These are phyloP conservation scores for Penicillium daleae DNA, from an alignment of 495 filamentous ascomycete genomes.

Conservation along the genomic window DNA sequence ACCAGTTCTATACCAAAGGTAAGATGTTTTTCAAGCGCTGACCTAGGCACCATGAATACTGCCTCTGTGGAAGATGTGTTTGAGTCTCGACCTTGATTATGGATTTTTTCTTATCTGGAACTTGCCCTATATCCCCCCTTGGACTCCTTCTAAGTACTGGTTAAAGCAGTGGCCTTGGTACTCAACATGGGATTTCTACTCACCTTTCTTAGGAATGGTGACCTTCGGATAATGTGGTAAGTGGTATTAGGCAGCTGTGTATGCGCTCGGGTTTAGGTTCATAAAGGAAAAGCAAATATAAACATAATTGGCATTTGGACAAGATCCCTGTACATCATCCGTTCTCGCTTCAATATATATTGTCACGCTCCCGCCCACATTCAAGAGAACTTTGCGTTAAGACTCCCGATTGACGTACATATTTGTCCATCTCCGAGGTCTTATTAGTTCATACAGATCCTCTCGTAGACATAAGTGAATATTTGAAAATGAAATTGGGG, in stretches of 20 bases:
- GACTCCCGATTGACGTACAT: background rate
- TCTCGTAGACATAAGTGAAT: background rate
- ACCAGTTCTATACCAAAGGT: conserved; percentile 14
- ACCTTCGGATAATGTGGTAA: background rate
- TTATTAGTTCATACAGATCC: background rate
- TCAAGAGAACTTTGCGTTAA: too few relatives aligned
- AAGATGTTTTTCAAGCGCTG: conserved; percentile 14
- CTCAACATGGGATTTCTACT: background rate
- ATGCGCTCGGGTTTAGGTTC: background rate
- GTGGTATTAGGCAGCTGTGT: background rate
- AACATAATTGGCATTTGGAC: background rate
- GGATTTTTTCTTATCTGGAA: background rate
- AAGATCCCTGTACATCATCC: too few relatives aligned
- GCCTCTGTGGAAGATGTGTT: background rate
- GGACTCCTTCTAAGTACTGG: background rate
- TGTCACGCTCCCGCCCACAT: too few relatives aligned
- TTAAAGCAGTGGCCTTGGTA: background rate
- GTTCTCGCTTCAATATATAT: too few relatives aligned
- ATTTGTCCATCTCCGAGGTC: background rate
- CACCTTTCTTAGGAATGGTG: background rate
- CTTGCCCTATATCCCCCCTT: background rate
- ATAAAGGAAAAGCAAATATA: background rate
- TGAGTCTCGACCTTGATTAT: background rate
- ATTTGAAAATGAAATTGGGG: background rate
- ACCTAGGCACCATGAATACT: background rate